A percentile compares a stretch with the other conserved stretches of the same genome.
Conservation (phyloP, 345 rosid species). For the Erodium maritimum region DNA sequence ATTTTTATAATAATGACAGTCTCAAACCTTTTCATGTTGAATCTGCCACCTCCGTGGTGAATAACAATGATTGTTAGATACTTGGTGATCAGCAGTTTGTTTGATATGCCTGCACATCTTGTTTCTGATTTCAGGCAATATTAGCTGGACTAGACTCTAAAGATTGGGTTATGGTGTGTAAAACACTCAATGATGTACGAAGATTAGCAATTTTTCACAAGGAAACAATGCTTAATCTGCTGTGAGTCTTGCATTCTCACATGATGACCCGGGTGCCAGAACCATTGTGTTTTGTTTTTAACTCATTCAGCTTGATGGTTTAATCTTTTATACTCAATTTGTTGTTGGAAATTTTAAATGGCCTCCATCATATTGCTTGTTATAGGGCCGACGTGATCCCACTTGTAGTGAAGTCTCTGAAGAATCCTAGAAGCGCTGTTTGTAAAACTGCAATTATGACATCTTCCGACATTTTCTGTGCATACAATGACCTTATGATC, state of each 20-base stretch:
- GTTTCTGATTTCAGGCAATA: conserved; percentile 30
- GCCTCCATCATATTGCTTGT: not conserved
- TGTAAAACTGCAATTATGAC: conserved; percentile 97
- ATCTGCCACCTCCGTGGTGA: not conserved
- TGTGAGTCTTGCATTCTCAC: conserved; percentile 43
- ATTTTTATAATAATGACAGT: not conserved
- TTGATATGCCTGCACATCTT: conserved; percentile 1
- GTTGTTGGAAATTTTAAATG: too few species aligned
- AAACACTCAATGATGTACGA: conserved; percentile 69
- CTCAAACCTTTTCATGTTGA: not conserved
- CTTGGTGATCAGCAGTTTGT: conserved; percentile 7
- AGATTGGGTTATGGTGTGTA: conserved; percentile 76
- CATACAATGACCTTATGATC: conserved; percentile 51
- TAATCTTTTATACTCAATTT: not conserved
- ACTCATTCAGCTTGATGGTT: not conserved
- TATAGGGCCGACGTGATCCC: conserved; percentile 60
- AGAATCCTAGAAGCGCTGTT: conserved; percentile 94
- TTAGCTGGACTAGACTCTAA: conserved; percentile 72
- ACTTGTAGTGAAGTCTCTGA: conserved; percentile 74
- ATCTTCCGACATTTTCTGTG: conserved; percentile 61
- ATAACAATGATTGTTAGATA: not conserved
- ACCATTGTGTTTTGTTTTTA: conserved; percentile 1
- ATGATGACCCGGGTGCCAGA: conserved; percentile 4
- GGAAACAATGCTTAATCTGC: conserved; percentile 42
- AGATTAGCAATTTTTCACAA: conserved; percentile 69